These are phyloP conservation scores for Onygenales sp. DNA, from an alignment of 2,329 filamentous ascomycete species.

Conservation along the genomic window DNA sequence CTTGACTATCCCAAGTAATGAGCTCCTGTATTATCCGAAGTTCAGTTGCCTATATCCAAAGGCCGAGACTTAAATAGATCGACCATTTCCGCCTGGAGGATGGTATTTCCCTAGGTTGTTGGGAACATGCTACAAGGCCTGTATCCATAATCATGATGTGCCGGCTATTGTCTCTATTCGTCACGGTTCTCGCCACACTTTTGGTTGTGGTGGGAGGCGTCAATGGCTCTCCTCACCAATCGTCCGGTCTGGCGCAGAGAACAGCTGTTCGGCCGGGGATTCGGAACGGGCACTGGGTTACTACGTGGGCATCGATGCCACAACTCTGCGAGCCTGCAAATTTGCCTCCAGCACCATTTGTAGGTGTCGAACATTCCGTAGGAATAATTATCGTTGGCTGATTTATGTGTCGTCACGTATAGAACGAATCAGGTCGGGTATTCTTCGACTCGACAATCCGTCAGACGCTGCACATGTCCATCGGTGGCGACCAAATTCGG, in stretches of 20 bases:
- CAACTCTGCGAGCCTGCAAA: constrained; percentile 55
- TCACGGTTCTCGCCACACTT: neutral
- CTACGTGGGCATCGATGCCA: constrained; percentile 58
- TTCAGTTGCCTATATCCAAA: no score
- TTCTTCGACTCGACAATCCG: constrained; percentile 56
- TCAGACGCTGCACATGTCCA: constrained; percentile 54
- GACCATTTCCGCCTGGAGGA: neutral
- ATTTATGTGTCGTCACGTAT: neutral
- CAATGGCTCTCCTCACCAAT: neutral
- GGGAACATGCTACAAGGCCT: neutral
- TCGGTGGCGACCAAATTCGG: constrained; percentile 48
- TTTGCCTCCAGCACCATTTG: constrained; percentile 52
- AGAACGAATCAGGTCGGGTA: constrained; percentile 42
- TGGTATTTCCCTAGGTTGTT: neutral
- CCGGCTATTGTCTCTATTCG: neutral
- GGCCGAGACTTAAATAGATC: neutral
- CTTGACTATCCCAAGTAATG: no score
- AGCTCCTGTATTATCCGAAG: no score
- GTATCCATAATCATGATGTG: neutral
- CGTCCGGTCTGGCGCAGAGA: neutral
- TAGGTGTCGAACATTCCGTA: constrained; percentile 23
- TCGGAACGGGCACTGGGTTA: constrained; percentile 39
- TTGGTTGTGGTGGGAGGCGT: neutral
- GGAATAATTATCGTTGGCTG: neutral
- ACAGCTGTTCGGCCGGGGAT: neutral